These are phyloP conservation scores for Batrachochytrium dendrobatidis DNA, from an alignment of 371 early-diverging fungal species.

Conservation along the genomic window DNA sequence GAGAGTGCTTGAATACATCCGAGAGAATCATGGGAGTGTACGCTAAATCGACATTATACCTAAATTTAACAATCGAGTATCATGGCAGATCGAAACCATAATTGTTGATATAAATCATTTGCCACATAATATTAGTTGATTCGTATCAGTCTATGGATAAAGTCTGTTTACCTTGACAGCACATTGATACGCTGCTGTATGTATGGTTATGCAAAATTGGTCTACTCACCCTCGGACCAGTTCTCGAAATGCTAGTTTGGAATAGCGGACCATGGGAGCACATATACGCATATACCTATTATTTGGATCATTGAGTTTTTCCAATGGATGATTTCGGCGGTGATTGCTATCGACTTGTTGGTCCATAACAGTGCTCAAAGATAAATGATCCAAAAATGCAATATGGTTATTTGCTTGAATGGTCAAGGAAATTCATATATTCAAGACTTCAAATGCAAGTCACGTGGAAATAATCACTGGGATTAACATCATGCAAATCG, in stretches of 20 bases:
- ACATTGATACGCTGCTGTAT: not conserved
- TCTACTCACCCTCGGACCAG: constrained; percentile 65
- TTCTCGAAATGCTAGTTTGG: constrained; percentile 89
- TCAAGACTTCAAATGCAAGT: too few species aligned
- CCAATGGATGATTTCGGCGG: too few species aligned
- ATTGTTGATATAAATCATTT: not conserved
- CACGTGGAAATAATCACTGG: too few species aligned
- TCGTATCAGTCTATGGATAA: constrained; percentile 3
- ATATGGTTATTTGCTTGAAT: too few species aligned
- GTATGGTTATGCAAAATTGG: not conserved
- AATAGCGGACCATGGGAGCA: constrained; percentile 97
- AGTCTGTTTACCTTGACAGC: not conserved
- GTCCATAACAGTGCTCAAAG: too few species aligned
- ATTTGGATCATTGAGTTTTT: too few species aligned
- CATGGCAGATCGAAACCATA: not conserved
- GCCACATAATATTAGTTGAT: not conserved
- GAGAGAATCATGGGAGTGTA: constrained; percentile 98
- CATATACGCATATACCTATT: constrained; percentile 56
- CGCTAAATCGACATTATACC: constrained; percentile 86
- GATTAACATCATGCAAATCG: too few species aligned
- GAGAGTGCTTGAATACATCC: constrained; percentile 80
- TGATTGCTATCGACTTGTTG: too few species aligned
- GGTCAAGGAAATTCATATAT: too few species aligned
- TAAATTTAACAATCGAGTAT: constrained; percentile 12
- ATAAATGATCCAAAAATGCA: too few species aligned